Evolutionary conservation across 331 rosid species (phyloP), one percentile per base, ranked within the genome.

Genomic region (Acacia pycnantha): DNA sequence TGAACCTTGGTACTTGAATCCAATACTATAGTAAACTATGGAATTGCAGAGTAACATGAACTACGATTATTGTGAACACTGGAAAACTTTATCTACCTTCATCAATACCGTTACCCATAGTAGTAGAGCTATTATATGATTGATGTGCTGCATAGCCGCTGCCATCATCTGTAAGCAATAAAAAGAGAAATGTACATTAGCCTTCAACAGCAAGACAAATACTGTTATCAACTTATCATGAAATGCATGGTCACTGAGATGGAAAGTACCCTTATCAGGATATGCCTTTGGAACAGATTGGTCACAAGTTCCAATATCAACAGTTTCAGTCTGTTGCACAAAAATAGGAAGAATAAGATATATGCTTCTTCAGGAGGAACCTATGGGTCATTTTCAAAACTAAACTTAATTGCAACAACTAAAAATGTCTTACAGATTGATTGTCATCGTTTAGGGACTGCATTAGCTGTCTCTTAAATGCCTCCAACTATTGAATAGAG

Each of bases 221-320:
- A 78, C 26, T 81, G 71, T 29, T 74, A 58, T n/a, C n/a, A n/a
- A n/a, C n/a, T n/a, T n/a, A n/a, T n/a, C 48, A 59, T 59, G 80
- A 65, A 82, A 50, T 16, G 72, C 77, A 77, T 26, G 59, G 65
- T 40, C 81, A 76, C 65, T 27, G 74, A 81, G 77, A 70, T 58
- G 73, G 54, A 75, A 82, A 78, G 59, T 94, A 96, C 97, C 97
- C 84, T 91, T 90, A 66, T 86, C 91, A 56, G 97, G 97, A 86
- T 89, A 91, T 47, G 98, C 97, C 90, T 87, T 96, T 11, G 97
- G 97, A 87, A 92, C 87, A 51, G 94, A 83, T 78, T 89, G 98
- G 77, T 93, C 98, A 88, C 97, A 93, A 83, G 99, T 96, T 85
- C 94, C 81, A 82, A 96, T 96, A 89, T 96, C 99, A 87, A 96